Evolutionary conservation across 2,329 filamentous ascomycete species (phyloP), one percentile per base, ranked within the genome.

Genomic region (Myriangium duriaei): DNA sequence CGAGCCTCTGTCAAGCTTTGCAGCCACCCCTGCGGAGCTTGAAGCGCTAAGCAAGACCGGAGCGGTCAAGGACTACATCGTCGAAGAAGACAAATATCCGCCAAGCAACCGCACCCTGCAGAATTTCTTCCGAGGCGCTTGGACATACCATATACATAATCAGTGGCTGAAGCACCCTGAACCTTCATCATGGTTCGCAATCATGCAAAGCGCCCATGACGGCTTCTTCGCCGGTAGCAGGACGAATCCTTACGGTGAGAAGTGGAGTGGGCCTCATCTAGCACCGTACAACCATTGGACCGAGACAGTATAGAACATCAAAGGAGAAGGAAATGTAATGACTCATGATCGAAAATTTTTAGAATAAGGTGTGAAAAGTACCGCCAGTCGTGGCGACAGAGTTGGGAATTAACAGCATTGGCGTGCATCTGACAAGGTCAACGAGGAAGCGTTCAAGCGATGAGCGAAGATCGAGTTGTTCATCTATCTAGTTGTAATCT

Each of bases 121-220:
- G 48, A 67, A 72, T 47, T 73, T 72, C 53, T 72, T 72, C 55
- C 58, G 63, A 4, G 69, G 69, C 1, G 64, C 67, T 14, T 73
- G 67, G 66, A 71, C 67, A 17, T 73, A 72, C 49, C 69, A 73
- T 49, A 65, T 72, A 42, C 69, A 73, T 48, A 72, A 72, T 45
- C 69, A 72, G 66, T 73, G 69, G 69, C 48, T 62, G 31, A 72
- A 70, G 48, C 64, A 69, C 41, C 69, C 69, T 1, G 68, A 72
- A 50, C 69, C 68, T 9, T 69, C 65, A 4, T 70, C 66, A 0
- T 73, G 69, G 69, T 58, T 73, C 17, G 64, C 68, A 15, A 58
- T 72, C 38, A 58, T 72, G 33, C 62, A 70, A 45, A 60, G 63
- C 19, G 68, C 69, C 2, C 68, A 73, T 37, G 68, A 72, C 42